These are phyloP conservation scores for Obelidium mucronatum DNA, from an alignment of 192 early-diverging fungal genomes.

Conservation along the genomic window DNA sequence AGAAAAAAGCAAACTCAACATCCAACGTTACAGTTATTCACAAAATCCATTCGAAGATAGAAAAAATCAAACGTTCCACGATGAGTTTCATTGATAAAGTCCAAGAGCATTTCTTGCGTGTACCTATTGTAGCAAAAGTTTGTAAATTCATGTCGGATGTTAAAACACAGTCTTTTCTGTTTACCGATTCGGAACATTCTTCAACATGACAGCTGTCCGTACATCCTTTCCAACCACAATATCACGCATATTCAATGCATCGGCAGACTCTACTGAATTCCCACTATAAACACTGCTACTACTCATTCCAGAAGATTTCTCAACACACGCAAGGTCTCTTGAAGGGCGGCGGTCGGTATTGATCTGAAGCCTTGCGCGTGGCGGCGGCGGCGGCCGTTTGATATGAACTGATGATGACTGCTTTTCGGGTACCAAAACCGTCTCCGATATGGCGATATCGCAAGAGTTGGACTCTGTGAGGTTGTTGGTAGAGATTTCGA, in stretches of 20 bases:
- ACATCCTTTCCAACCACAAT: slow-evolving; percentile 59
- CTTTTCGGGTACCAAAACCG: no score
- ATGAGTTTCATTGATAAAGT: slow-evolving; percentile 77
- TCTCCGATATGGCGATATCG: no score
- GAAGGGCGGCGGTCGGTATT: no score
- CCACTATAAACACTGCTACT: no score
- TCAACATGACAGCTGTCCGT: slow-evolving; percentile 85
- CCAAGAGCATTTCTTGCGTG: slow-evolving; percentile 75
- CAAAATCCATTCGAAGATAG: slow-evolving; percentile 88
- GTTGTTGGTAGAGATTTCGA: no score
- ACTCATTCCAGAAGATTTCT: no score
- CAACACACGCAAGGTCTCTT: no score
- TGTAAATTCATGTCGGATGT: background rate
- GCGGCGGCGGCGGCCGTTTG: no score
- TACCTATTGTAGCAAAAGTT: background rate
- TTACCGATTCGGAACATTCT: slow-evolving; percentile 88
- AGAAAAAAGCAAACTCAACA: slow-evolving; percentile 7
- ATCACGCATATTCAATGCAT: slow-evolving; percentile 9
- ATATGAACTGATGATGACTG: no score
- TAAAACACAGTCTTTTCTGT: background rate
- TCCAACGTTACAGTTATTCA: slow-evolving; percentile 89
- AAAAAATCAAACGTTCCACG: slow-evolving; percentile 71
- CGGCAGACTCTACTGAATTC: no score
- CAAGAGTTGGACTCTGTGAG: no score
- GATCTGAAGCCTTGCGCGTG: no score